Conservation (phyloP, 2,329 filamentous ascomycete genomes). For the Fusarium sp. region DNA sequence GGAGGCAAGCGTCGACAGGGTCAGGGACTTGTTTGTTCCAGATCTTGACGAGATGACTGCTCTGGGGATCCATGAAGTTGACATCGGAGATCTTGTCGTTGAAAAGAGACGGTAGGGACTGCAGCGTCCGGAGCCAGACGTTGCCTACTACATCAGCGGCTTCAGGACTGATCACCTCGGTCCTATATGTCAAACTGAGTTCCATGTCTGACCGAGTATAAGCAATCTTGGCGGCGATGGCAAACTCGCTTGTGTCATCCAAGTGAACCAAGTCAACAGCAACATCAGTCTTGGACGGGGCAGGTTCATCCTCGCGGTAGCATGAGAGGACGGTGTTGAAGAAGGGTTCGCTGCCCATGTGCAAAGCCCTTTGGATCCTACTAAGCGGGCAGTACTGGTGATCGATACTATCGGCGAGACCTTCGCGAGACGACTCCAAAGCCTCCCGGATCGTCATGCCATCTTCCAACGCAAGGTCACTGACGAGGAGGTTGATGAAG, state of each 20-base stretch:
- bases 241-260: conserved; percentile 12
- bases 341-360: conserved; percentile 5
- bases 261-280: conserved; percentile 6
- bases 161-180: not conserved
- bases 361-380: conserved; percentile 4
- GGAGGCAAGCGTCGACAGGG: not conserved
- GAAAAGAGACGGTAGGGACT: conserved; percentile 4
- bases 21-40: conserved; percentile 11
- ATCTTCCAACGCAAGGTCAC: conserved; percentile 4
- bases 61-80: conserved; percentile 2
- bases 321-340: conserved; percentile 10
- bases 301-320: conserved; percentile 4
- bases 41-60: not conserved
- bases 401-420: conserved; percentile 1
- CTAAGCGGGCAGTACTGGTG: conserved; percentile 6
- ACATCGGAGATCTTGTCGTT: conserved; percentile 5
- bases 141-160: conserved; percentile 3
- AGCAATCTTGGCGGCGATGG: conserved; percentile 5
- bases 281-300: not conserved
- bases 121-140: conserved; percentile 5
- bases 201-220: conserved; percentile 5
- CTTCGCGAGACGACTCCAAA: not conserved
- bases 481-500: conserved; percentile 1
- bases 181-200: conserved; percentile 5
- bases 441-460: conserved; percentile 1